Evolutionary conservation across 495 filamentous ascomycete species (phyloP).

Genomic region (Echria macrotheca): DNA sequence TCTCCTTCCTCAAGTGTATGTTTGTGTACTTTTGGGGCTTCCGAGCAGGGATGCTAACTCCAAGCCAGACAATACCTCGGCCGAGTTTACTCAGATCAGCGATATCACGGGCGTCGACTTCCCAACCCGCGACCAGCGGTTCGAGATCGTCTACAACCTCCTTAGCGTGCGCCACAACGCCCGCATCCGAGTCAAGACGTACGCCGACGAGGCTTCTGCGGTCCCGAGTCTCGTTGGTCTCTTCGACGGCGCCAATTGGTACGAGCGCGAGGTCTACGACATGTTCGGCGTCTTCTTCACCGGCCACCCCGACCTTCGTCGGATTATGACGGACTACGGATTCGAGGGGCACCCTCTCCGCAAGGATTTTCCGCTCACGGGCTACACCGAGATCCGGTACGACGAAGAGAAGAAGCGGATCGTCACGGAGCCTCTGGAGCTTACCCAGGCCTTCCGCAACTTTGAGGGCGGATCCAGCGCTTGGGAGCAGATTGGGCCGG

Average conservation of each 20-base stretch:
- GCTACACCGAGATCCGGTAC: conserved; percentile 96
- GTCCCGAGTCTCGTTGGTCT: conserved; percentile 81
- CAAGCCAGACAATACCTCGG: conserved; percentile 83
- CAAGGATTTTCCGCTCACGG: conserved; percentile 97
- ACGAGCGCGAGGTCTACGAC: conserved; percentile 96
- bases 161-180: conserved; percentile 94
- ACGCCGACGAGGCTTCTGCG: conserved; percentile 93
- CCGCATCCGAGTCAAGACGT: conserved; percentile 96
- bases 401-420: conserved; percentile 99
- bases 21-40: too few species aligned
- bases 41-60: too few species aligned
- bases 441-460: conserved; percentile 98
- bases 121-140: conserved; percentile 87
- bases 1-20: conserved; percentile 85
- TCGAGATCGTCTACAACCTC: conserved; percentile 97
- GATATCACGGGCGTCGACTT: conserved; percentile 95
- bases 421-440: conserved; percentile 92
- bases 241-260: conserved; percentile 97
- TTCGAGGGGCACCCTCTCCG: conserved; percentile 96
- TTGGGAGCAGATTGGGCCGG: conserved; percentile 89
- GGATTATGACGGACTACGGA: conserved; percentile 99
- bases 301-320: conserved; percentile 89
- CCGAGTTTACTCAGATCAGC: conserved; percentile 89
- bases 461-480: conserved; percentile 80
- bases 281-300: conserved; percentile 96